Percentiles rank a stretch among this genome's conserved stretches.
These are phyloP conservation scores for Cutaneotrichosporon dermatis DNA, from an alignment of 1,284 basidiomycete species.

Conservation along the genomic window DNA sequence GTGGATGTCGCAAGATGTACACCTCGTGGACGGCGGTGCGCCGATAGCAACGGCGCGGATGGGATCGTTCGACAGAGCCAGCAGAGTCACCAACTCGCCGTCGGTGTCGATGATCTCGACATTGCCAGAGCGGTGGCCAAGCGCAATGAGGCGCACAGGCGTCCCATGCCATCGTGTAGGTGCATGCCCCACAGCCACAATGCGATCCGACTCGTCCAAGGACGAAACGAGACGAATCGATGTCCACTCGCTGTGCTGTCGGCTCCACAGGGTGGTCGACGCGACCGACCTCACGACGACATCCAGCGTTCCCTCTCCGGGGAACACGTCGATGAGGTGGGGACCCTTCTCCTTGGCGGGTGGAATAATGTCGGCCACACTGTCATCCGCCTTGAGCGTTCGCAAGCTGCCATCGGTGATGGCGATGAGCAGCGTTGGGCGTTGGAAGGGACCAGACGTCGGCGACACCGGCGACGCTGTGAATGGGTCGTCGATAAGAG, in stretches of 20 bases:
- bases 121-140: constrained; percentile 34
- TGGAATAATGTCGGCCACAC: constrained; percentile 10
- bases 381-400: constrained; percentile 4
- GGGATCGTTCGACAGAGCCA: constrained; percentile 2
- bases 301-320: not conserved
- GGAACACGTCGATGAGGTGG: constrained; percentile 10
- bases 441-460: not conserved
- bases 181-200: constrained; percentile 10
- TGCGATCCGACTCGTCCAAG: constrained; percentile 15
- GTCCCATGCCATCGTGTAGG: constrained; percentile 11
- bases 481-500: constrained; percentile 17
- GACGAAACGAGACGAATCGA: constrained; percentile 6
- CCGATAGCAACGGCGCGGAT: constrained; percentile 16
- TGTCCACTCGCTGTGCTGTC: constrained; percentile 17
- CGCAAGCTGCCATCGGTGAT: constrained; percentile 16
- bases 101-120: constrained; percentile 35
- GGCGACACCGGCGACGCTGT: constrained; percentile 6
- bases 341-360: not conserved
- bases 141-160: constrained; percentile 16
- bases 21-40: constrained; percentile 22
- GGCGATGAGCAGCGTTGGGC: constrained; percentile 13
- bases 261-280: constrained; percentile 12
- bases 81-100: constrained; percentile 15
- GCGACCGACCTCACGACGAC: constrained; percentile 5
- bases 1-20: constrained; percentile 28